Percentiles rank a stretch among this genome's conserved stretches.
Conservation (phyloP, 331 rosid genomes). For the Saraca asoca region DNA sequence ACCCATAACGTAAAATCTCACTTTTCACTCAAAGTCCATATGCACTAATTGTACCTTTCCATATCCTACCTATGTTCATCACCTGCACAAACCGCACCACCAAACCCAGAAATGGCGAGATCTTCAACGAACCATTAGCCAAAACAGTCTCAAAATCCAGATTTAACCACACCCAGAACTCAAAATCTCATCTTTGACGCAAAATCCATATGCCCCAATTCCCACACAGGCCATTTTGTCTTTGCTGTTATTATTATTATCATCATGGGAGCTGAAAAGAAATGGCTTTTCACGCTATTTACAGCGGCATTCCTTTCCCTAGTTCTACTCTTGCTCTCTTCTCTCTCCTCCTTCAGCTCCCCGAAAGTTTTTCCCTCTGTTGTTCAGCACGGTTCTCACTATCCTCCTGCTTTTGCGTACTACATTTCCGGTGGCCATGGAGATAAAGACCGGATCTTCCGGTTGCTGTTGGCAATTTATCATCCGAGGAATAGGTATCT, state of each 20-base stretch:
- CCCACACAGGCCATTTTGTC: not conserved
- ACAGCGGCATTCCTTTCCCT: conserved; percentile 62
- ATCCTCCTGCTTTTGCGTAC: conserved; percentile 91
- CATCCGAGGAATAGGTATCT: conserved; percentile 88
- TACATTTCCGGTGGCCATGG: conserved; percentile 70
- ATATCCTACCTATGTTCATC: conserved; percentile 27
- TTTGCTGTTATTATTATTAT: not conserved
- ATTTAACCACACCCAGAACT: conserved; percentile 33
- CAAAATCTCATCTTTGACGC: conserved; percentile 32
- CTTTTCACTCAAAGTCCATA: no score
- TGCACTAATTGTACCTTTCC: no score
- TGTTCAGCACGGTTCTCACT: conserved; percentile 64
- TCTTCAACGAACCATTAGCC: conserved; percentile 49
- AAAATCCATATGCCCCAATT: conserved; percentile 34
- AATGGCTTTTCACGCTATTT: conserved; percentile 83
- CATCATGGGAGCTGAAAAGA: conserved; percentile 87
- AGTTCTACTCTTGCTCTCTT: conserved; percentile 55
- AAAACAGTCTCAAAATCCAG: conserved; percentile 25
- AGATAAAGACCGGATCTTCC: conserved; percentile 78
- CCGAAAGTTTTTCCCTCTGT: conserved; percentile 66
- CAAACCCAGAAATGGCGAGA: conserved; percentile 40
- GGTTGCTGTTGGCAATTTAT: conserved; percentile 78
- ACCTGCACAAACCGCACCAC: conserved; percentile 12
- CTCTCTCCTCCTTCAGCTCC: conserved; percentile 68
- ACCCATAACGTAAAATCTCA: no score